Conservation (phyloP, 2,329 filamentous ascomycete genomes). For the Fusarium liriodendri region DNA sequence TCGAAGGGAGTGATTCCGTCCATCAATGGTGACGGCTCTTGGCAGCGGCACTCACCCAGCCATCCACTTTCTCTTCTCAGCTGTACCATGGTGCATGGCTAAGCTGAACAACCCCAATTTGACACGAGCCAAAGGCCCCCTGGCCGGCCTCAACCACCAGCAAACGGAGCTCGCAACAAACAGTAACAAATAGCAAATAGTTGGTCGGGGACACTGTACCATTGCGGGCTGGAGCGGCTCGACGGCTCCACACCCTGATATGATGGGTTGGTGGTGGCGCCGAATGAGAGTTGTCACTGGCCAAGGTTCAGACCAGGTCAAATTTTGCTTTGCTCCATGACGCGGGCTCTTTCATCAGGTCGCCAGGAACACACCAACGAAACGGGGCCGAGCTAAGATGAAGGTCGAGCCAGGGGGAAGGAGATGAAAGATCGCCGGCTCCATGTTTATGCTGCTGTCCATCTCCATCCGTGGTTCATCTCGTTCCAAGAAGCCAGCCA, state of each 20-base stretch:
- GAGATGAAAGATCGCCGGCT: constrained; percentile 15
- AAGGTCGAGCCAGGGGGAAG: constrained; percentile 2
- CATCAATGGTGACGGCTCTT: constrained; percentile 1
- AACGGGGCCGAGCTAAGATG: constrained; percentile 15
- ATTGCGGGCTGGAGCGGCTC: constrained; percentile 18
- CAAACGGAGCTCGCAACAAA: constrained; percentile 1
- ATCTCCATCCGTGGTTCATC: constrained; percentile 16
- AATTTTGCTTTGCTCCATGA: constrained; percentile 32
- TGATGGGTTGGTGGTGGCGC: constrained; percentile 38
- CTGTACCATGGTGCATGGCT: constrained; percentile 12
- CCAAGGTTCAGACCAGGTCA: constrained; percentile 1
- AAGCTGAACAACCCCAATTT: constrained; percentile 18
- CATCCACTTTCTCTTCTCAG: background rate
- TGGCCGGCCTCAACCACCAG: background rate
- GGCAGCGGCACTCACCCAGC: constrained; percentile 15
- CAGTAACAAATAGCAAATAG: constrained; percentile 6
- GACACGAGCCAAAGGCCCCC: constrained; percentile 2
- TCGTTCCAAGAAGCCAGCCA: constrained; percentile 26
- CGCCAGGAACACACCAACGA: constrained; percentile 31
- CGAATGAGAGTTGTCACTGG: constrained; percentile 26
- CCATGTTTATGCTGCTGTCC: constrained; percentile 20
- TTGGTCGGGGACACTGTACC: constrained; percentile 31
- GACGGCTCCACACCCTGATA: constrained; percentile 31
- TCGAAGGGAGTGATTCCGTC: background rate
- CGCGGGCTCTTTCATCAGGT: constrained; percentile 14